phyloP scores from a whole-genome alignment of 192 early-diverging fungal species.

The Coemansia sp. region DNA sequence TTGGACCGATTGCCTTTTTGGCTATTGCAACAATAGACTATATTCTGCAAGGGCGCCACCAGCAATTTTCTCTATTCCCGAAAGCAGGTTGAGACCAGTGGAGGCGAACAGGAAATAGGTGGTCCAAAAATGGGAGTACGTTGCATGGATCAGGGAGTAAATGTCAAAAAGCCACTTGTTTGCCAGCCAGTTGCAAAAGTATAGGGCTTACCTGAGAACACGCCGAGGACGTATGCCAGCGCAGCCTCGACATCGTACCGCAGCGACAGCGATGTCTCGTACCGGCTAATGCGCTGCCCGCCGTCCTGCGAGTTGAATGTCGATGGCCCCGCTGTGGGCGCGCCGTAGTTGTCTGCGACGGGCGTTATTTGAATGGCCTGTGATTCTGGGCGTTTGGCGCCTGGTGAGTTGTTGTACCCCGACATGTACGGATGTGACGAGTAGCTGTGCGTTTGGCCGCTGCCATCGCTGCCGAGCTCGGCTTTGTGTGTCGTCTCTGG shows the following conservation, averaged over 20 bases:
- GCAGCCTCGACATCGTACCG: conserved; percentile 77
- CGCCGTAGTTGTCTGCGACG: conserved; percentile 17
- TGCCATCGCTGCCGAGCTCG: conserved; percentile 8
- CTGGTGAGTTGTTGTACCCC: conserved; percentile 9
- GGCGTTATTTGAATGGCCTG: conserved; percentile 27
- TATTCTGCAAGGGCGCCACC: conserved; percentile 6
- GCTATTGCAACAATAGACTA: neutral
- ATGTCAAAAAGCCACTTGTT: conserved; percentile 7
- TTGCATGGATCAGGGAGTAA: neutral
- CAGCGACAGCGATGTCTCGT: conserved; percentile 68
- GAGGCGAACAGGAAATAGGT: neutral
- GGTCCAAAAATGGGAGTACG: neutral
- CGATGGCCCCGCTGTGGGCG: conserved; percentile 46
- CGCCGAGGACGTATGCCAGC: conserved; percentile 64
- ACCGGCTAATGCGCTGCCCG: conserved; percentile 72
- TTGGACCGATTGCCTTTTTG: neutral
- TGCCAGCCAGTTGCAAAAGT: neutral
- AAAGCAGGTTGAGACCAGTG: neutral
- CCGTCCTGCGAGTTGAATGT: conserved; percentile 52
- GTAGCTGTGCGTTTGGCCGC: conserved; percentile 4
- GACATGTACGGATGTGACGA: conserved; percentile 47
- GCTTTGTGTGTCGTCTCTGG: conserved; percentile 15
- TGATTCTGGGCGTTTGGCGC: conserved; percentile 17
- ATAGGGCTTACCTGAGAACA: conserved; percentile 45
- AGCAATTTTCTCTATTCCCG: neutral